Conservation (phyloP, 2,329 filamentous ascomycete genomes). For the Cladophialophora psammophila region DNA sequence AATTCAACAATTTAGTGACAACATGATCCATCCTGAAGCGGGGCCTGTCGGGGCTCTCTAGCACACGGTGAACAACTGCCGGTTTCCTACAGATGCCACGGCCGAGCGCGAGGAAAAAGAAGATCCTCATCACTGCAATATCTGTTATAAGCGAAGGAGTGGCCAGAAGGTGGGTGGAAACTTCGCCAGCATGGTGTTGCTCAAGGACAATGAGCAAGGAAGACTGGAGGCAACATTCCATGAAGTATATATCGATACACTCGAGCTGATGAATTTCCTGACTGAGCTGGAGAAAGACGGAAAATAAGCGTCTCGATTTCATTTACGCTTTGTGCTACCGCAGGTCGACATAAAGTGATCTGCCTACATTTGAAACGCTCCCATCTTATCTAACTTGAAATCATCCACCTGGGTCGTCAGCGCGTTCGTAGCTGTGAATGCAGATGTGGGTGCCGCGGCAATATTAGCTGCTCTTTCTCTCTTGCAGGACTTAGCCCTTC, state of each 20-base stretch:
- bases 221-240: background rate
- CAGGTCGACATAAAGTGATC: background rate
- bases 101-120: too few species aligned
- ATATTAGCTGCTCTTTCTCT: background rate
- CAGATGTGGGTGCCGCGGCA: background rate
- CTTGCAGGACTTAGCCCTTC: background rate
- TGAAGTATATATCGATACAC: background rate
- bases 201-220: background rate
- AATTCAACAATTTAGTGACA: too few species aligned
- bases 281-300: too few species aligned
- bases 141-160: too few species aligned
- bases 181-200: too few species aligned
- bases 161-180: too few species aligned
- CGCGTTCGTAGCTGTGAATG: slow-evolving; percentile 23
- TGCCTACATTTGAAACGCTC: slow-evolving; percentile 17
- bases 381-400: slow-evolving; percentile 24
- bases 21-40: too few species aligned
- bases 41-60: too few species aligned
- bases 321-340: background rate
- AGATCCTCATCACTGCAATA: too few species aligned
- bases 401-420: slow-evolving; percentile 16
- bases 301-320: background rate
- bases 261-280: background rate
- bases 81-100: too few species aligned
- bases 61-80: too few species aligned